These are phyloP conservation scores for Hanseniaspora vineae DNA, from an alignment of 805 yeast species.

Conservation along the genomic window DNA sequence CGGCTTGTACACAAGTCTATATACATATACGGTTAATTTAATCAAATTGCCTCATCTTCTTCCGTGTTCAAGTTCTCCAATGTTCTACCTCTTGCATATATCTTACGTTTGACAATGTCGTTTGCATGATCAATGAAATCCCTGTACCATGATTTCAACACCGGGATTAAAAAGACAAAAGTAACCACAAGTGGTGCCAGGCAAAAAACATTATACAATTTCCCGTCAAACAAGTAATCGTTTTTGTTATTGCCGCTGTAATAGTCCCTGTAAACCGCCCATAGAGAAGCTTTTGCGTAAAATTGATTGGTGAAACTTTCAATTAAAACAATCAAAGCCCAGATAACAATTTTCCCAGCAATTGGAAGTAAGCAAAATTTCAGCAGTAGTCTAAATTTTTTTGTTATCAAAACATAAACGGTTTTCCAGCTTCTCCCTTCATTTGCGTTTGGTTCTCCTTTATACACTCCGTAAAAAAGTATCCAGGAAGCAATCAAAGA, in stretches of 20 bases:
- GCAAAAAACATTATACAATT: neutral
- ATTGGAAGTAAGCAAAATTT: neutral
- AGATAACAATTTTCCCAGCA: neutral
- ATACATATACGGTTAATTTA: neutral
- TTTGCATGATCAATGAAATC: conserved; percentile 15
- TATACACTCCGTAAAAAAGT: too few relatives aligned
- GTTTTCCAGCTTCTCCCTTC: too few relatives aligned
- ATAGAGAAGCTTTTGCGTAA: neutral
- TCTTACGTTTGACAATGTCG: conserved; percentile 42
- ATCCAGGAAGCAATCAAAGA: too few relatives aligned
- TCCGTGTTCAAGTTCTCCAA: conserved; percentile 27
- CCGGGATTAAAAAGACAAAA: neutral
- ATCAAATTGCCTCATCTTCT: neutral
- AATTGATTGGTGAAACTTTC: neutral
- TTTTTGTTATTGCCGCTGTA: neutral
- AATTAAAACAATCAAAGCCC: neutral
- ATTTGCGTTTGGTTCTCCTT: too few relatives aligned
- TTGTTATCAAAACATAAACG: too few relatives aligned
- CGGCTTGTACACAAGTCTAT: neutral
- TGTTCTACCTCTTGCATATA: conserved; percentile 44
- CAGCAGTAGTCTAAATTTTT: neutral
- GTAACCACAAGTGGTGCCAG: neutral
- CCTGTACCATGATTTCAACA: neutral
- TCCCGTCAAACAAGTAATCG: neutral
- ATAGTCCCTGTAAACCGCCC: neutral